phyloP scores from a whole-genome alignment of 1,139 yeast species.

The Oligophagozyma castellii region DNA sequence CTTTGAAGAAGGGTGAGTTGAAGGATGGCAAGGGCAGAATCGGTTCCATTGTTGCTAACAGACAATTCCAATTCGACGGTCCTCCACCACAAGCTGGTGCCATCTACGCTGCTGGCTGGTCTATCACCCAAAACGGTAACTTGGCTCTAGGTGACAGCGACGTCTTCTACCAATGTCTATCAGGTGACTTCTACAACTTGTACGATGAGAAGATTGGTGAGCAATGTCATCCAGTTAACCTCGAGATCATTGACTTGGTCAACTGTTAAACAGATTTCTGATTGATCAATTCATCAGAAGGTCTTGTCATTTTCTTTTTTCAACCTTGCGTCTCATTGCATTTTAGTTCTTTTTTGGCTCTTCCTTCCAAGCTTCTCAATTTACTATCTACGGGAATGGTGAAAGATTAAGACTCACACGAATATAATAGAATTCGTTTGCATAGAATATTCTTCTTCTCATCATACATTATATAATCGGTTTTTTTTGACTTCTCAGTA shows the following conservation, averaged over 20 bases:
- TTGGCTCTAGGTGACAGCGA: conserved; percentile 57
- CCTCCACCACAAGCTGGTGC: conserved; percentile 90
- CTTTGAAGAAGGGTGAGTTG: conserved; percentile 40
- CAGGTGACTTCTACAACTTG: conserved; percentile 75
- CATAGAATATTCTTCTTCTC: too few relatives aligned
- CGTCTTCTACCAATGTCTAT: conserved; percentile 65
- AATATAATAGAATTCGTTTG: too few relatives aligned
- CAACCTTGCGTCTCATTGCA: too few relatives aligned
- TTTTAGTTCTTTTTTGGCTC: too few relatives aligned
- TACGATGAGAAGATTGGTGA: conserved; percentile 55
- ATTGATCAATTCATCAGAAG: too few relatives aligned
- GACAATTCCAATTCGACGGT: conserved; percentile 84
- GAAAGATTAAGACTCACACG: too few relatives aligned
- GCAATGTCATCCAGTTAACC: conserved; percentile 54
- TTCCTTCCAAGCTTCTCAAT: too few relatives aligned
- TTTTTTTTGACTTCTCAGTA: too few relatives aligned
- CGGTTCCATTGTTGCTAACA: conserved; percentile 75
- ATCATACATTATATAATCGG: too few relatives aligned
- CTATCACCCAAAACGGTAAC: conserved; percentile 47
- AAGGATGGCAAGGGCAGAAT: conserved; percentile 57
- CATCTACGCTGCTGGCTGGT: conserved; percentile 79
- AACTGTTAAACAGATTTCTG: conserved; percentile 41
- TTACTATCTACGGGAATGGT: too few relatives aligned
- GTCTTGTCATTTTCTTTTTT: too few relatives aligned
- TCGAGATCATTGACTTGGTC: conserved; percentile 50